Base-by-base conservation (phyloP, 2,329 filamentous ascomycete genomes). In the Pseudogymnoascus sp. region DNA sequence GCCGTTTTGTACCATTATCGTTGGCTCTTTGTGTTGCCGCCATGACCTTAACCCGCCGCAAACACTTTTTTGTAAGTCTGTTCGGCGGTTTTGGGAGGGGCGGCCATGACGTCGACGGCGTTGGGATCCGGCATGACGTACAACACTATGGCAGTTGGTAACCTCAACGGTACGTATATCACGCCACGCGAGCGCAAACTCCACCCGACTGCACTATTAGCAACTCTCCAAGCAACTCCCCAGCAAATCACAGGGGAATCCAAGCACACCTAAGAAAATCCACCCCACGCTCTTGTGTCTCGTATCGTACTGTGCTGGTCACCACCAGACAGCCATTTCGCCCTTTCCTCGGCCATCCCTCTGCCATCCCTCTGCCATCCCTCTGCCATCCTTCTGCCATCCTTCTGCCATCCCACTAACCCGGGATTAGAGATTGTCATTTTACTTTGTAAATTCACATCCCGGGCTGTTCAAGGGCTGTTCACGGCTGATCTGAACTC, bases 231-330 rank as follows among this genome's bases (percentile, higher is more conserved):
- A 23, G 23, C n/a, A 4, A 17, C 13, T 50, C 23, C 13, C 50
- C 17, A 56, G 50, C 50, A 56, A 56, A 56, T 56, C 29, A 33
- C 1, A 56, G 50, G 2, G n/a, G 19, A 56, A 10, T 3, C 44
- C 44, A n/a, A 26, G 23, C 44, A 50, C 44, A 10, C 44, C 42
- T 15, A 17, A 33, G 29, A n/a, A 31, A 56, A 56, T 33, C 29
- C 29, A 33, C 50, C 50, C 50, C 50, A 56, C 50, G 50, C 50
- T 33, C 50, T 56, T 33, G n/a, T 56, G 50, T 33, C 26, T 56
- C 50, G 50, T 19, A 31, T 4, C 26, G 37, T 38, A 44, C 15
- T 38, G 15, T 46, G 46, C 7, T 15, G 15, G 23, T 31, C 46
- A 53, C 26, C 19, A 15, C 21, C 42, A 17, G 7, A 44, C 5